These are phyloP conservation scores for Blastobotrys arbuscula DNA, from an alignment of 1,139 yeast species.

Conservation along the genomic window DNA sequence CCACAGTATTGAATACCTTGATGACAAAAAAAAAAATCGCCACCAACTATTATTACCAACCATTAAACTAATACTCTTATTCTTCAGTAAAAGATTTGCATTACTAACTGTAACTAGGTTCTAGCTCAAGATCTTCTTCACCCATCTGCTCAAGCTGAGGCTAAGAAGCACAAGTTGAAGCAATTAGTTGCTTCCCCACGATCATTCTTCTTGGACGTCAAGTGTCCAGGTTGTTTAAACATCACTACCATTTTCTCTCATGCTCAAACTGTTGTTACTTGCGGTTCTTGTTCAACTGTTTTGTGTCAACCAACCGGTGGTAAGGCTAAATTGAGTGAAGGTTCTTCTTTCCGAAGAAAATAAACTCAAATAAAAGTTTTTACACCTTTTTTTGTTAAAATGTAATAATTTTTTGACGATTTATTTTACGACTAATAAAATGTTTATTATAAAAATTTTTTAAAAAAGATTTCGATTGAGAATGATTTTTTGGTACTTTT, in stretches of 20 bases:
- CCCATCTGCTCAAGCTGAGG: conserved; percentile 97
- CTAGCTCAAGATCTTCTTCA: conserved; percentile 96
- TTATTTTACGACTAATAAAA: conserved; percentile 7
- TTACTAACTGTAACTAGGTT: conserved; percentile 44
- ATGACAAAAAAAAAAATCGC: no score
- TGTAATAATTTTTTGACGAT: conserved; percentile 1
- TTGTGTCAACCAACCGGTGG: conserved; percentile 99
- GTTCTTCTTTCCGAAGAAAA: conserved; percentile 99
- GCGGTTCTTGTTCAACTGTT: conserved; percentile 97
- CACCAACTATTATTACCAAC: no score
- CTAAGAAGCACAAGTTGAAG: conserved; percentile 95
- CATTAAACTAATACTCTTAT: no score
- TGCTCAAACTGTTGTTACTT: conserved; percentile 99
- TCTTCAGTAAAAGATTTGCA: background rate
- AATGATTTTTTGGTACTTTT: background rate
- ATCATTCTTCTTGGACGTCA: conserved; percentile 99
- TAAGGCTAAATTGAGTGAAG: conserved; percentile 98
- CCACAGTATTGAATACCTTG: no score
- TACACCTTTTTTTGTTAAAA: background rate
- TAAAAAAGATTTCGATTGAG: background rate
- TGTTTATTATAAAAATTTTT: background rate
- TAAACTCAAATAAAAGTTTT: conserved; percentile 39
- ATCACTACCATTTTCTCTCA: conserved; percentile 99
- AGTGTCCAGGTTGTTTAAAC: conserved; percentile 98
- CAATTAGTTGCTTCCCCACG: conserved; percentile 96